These are phyloP conservation scores for Trichosporon coremiiforme DNA, from an alignment of 1,284 basidiomycete species.

Conservation along the genomic window DNA sequence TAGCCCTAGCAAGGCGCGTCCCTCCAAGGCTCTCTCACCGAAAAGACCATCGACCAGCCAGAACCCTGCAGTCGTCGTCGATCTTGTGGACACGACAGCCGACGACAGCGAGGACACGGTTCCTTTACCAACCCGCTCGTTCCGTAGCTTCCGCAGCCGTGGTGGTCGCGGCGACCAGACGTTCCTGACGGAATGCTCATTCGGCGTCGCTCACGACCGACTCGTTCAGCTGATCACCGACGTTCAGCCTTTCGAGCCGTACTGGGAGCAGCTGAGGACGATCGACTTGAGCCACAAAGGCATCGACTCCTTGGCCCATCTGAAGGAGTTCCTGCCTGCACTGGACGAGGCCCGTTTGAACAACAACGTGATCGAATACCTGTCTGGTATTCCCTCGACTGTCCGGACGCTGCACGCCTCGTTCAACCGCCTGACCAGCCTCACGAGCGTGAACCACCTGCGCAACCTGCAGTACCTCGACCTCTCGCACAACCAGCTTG, in stretches of 20 bases:
- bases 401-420: conserved; percentile 79
- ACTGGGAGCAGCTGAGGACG: conserved; percentile 79
- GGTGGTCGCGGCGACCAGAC: conserved; percentile 64
- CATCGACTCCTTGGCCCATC: conserved; percentile 82
- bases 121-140: conserved; percentile 27
- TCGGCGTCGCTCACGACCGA: conserved; percentile 84
- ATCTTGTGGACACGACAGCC: conserved; percentile 2
- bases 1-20: neutral
- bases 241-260: conserved; percentile 89
- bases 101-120: conserved; percentile 30
- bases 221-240: conserved; percentile 93
- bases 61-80: conserved; percentile 22
- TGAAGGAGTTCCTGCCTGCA: conserved; percentile 90
- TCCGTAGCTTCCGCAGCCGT: conserved; percentile 33
- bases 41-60: neutral
- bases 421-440: conserved; percentile 77
- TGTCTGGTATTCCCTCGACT: conserved; percentile 78
- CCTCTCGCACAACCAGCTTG: conserved; percentile 85
- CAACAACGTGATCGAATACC: conserved; percentile 77
- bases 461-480: conserved; percentile 84
- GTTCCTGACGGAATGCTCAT: conserved; percentile 89
- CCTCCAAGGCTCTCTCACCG: conserved; percentile 34
- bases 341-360: conserved; percentile 78
- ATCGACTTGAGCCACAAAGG: conserved; percentile 79
- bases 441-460: conserved; percentile 88